These are phyloP conservation scores for Petunia axillaris DNA, from an alignment of 257 asterid genomes.

Conservation along the genomic window DNA sequence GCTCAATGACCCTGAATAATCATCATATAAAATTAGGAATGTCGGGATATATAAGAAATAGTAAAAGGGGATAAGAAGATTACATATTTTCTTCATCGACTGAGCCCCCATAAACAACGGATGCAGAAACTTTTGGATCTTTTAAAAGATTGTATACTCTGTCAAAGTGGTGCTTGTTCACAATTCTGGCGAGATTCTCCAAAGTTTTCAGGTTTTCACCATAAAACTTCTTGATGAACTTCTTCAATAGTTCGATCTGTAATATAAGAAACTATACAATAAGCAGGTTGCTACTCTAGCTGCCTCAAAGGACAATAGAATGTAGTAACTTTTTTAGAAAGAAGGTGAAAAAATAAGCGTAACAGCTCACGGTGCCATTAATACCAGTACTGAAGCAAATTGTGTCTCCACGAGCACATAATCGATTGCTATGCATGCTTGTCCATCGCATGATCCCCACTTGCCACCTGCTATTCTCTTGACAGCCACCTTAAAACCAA, in stretches of 20 bases:
- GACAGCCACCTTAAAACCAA: conserved; percentile 60
- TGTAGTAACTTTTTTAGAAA: neutral
- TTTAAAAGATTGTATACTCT: conserved; percentile 65
- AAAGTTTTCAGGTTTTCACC: conserved; percentile 60
- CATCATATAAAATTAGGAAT: conserved; percentile 1
- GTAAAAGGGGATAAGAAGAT: conserved; percentile 29
- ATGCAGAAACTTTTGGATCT: conserved; percentile 64
- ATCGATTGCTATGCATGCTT: conserved; percentile 92
- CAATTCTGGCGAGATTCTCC: conserved; percentile 71
- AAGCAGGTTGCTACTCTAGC: conserved; percentile 1
- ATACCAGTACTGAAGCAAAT: conserved; percentile 68
- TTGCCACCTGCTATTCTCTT: conserved; percentile 84
- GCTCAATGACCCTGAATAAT: conserved; percentile 73
- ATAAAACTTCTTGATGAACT: conserved; percentile 54
- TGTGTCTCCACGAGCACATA: conserved; percentile 71
- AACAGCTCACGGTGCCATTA: conserved; percentile 11
- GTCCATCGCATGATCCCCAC: conserved; percentile 97
- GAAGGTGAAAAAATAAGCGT: neutral
- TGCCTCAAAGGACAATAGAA: neutral
- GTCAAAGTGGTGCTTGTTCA: conserved; percentile 75
- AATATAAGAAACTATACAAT: neutral
- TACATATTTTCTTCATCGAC: conserved; percentile 64
- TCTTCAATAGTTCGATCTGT: conserved; percentile 78
- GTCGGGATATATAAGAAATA: conserved; percentile 4
- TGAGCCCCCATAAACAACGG: conserved; percentile 88